Base-by-base conservation (phyloP, 257 asterid genomes). In the Solanum medicagineum region DNA sequence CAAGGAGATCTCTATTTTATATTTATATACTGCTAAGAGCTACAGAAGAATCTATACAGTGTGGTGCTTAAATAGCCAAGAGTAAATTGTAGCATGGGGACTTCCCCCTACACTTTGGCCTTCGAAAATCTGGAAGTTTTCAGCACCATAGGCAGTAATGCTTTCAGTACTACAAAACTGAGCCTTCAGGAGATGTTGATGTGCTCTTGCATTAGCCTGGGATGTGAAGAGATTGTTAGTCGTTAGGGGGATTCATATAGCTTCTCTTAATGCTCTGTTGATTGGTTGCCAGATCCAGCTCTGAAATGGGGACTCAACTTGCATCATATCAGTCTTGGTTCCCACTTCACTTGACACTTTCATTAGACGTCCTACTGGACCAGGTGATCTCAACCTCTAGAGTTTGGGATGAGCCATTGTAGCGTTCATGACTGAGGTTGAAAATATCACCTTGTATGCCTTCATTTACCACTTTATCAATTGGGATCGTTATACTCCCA, bases 351-450 rank as follows among this genome's bases (percentile, higher is more conserved):
- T 79, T 79, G 63, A 17, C 80, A 54, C 88, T 87, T 86, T 89
- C 90, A 73, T 80, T 88, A 71, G 87, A 87, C 75, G 47, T 65
- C 89, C 88, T 85, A 71, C 89, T 93, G 63, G 97, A 93, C 98
- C 98, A 95, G 81, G 91, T 89, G 84, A 95, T 91, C 89, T 92
- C 97, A n/a, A 93, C 85, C 86, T 93, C 98, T 66, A 95, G 89
- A 3, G 95, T 92, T 57, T 97, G 86, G 16, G 94, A 80, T 44
- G 95, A 77, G 69, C 90, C 89, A 44, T 93, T 93, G 79, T 74
- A 87, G 88, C 88, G 87, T 81, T 90, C 90, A 56, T 88, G 90
- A 86, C 90, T 87, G 60, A 93, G 93, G 90, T 80, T 88, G 89
- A 91, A 93, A 80, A 89, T 79, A 40, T 92, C 98, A 47, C 92